phyloP scores from a whole-genome alignment of 2,329 filamentous ascomycete species.

The Hypomyces rosellus region DNA sequence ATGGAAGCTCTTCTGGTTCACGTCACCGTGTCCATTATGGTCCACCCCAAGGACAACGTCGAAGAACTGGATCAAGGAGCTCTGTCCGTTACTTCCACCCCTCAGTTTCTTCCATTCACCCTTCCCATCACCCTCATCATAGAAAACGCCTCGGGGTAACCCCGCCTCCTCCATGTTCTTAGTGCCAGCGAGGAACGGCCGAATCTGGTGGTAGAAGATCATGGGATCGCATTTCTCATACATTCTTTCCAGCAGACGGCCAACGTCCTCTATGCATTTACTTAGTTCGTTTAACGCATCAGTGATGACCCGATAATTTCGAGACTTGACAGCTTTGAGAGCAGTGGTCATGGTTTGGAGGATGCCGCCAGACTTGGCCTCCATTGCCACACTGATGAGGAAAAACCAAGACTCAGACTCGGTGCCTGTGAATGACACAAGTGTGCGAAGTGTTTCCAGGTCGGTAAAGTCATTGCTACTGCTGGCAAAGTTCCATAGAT shows the following conservation, averaged over 20 bases:
- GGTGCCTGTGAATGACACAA: slow-evolving; percentile 83
- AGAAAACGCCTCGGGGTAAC: slow-evolving; percentile 75
- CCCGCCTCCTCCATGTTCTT: slow-evolving; percentile 88
- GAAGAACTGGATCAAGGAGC: slow-evolving; percentile 87
- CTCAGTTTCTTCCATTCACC: slow-evolving; percentile 68
- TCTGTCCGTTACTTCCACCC: slow-evolving; percentile 93
- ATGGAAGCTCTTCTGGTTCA: slow-evolving; percentile 36
- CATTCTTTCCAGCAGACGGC: slow-evolving; percentile 68
- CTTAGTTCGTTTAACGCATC: slow-evolving; percentile 59
- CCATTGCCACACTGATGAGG: slow-evolving; percentile 81
- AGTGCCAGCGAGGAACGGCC: slow-evolving; percentile 83
- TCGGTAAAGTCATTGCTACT: slow-evolving; percentile 48
- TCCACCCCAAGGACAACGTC: slow-evolving; percentile 81
- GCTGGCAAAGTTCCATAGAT: slow-evolving; percentile 83
- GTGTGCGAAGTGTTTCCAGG: slow-evolving; percentile 62
- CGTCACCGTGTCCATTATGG: slow-evolving; percentile 47
- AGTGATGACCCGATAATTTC: slow-evolving; percentile 55
- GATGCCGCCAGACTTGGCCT: slow-evolving; percentile 68
- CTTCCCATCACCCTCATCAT: slow-evolving; percentile 64
- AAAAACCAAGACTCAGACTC: slow-evolving; percentile 94
- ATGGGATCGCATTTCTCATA: slow-evolving; percentile 82
- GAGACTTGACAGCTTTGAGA: slow-evolving; percentile 58
- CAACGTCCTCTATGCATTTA: slow-evolving; percentile 61
- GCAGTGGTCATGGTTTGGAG: slow-evolving; percentile 74
- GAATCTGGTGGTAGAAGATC: slow-evolving; percentile 82